phyloP scores from a whole-genome alignment of 768 basidiomycete genomes.

The Lactarius sp. region DNA sequence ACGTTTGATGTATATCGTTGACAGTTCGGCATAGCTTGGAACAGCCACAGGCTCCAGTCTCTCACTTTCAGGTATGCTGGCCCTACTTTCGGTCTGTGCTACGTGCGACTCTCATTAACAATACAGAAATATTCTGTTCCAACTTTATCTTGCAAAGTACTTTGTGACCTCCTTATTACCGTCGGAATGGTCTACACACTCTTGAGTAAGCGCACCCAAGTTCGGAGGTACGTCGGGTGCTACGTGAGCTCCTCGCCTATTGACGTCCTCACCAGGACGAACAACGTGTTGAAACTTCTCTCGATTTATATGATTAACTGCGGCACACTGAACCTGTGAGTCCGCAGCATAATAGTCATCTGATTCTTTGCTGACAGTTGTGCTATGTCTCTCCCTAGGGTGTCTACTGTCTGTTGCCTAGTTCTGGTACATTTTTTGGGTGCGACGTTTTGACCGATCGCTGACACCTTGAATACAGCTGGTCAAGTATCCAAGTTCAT shows the following conservation, averaged over 20 bases:
- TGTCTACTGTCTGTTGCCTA: background rate
- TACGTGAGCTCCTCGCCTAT: background rate
- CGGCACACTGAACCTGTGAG: slow-evolving; percentile 3
- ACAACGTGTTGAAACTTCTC: background rate
- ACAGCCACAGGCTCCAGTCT: background rate
- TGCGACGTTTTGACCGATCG: background rate
- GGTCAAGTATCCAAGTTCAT: background rate
- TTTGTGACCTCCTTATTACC: slow-evolving; percentile 1
- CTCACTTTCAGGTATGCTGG: background rate
- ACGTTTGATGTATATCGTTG: background rate
- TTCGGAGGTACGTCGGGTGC: background rate
- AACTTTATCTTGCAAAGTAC: background rate
- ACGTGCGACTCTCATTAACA: background rate
- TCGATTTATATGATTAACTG: slow-evolving; percentile 3
- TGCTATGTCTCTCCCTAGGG: background rate
- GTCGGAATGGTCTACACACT: slow-evolving; percentile 4
- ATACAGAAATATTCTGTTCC: background rate
- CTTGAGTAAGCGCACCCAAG: background rate
- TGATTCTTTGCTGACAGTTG: background rate
- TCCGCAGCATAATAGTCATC: background rate
- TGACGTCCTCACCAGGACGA: background rate
- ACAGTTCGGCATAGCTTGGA: background rate
- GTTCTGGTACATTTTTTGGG: background rate
- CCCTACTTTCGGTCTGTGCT: background rate
- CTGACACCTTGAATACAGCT: background rate